A percentile compares a stretch with the other conserved stretches of the same genome.
phyloP scores from a whole-genome alignment of 2,329 filamentous ascomycete species.

The Graphiopsis chlorocephala region DNA sequence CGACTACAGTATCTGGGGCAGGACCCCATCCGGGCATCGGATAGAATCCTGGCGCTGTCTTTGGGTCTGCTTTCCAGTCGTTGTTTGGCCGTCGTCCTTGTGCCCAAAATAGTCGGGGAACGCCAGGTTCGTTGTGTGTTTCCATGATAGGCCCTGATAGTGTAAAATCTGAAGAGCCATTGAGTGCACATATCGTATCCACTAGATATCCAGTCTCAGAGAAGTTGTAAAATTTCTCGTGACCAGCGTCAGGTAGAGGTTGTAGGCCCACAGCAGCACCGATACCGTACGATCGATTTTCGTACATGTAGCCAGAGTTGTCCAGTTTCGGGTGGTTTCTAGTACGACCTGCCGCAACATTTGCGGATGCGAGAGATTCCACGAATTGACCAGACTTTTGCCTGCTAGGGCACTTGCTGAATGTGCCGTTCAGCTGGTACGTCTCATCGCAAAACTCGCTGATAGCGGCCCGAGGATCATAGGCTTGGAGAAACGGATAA shows the following conservation, averaged over 20 bases:
- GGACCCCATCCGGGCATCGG: no score
- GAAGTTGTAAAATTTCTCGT: background rate
- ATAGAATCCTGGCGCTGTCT: no score
- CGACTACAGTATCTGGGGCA: no score
- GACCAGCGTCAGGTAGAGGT: background rate
- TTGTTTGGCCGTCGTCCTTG: no score
- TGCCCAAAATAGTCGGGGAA: no score
- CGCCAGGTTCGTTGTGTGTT: no score
- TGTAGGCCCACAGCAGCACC: constrained; percentile 3
- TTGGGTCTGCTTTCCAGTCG: no score
- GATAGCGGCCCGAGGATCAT: background rate
- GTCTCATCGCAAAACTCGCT: no score
- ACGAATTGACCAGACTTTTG: background rate
- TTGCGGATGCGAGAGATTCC: constrained; percentile 3
- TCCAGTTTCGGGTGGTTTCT: constrained; percentile 7
- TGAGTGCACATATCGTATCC: no score
- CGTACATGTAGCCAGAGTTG: constrained; percentile 4
- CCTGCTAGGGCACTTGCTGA: background rate
- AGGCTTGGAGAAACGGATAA: background rate
- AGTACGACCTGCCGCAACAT: background rate
- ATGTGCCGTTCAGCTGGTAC: background rate
- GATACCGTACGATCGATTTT: constrained; percentile 1
- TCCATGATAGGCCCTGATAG: background rate
- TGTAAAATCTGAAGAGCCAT: no score
- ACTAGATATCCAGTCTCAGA: background rate